Percentiles rank a stretch among this genome's conserved stretches.
These are phyloP conservation scores for Marasmius tenuissimus DNA, from an alignment of 1,284 basidiomycete genomes.

Conservation along the genomic window DNA sequence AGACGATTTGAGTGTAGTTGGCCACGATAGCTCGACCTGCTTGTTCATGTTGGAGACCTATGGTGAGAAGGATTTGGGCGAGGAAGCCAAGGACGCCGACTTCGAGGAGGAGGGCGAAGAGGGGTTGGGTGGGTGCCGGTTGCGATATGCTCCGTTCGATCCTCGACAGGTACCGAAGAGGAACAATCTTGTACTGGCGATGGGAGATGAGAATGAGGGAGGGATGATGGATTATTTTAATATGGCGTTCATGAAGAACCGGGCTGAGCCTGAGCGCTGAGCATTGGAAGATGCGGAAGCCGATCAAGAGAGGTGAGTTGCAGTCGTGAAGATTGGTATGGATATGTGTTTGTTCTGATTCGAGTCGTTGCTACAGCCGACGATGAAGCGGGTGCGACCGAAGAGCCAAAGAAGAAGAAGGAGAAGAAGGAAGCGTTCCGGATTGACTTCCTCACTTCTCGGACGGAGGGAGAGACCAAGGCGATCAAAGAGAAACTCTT, in stretches of 20 bases:
- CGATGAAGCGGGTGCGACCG: slow-evolving; percentile 46
- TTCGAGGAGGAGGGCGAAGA: not conserved
- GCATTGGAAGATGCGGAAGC: slow-evolving; percentile 92
- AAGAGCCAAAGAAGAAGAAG: slow-evolving; percentile 47
- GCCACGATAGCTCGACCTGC: slow-evolving; percentile 62
- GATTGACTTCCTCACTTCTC: slow-evolving; percentile 80
- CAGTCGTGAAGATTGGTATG: too few relatives aligned
- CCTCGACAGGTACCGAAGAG: slow-evolving; percentile 71
- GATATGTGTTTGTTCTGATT: too few relatives aligned
- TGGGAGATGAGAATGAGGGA: slow-evolving; percentile 67
- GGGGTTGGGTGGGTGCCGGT: slow-evolving; percentile 22
- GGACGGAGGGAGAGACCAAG: slow-evolving; percentile 62
- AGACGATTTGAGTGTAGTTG: slow-evolving; percentile 67
- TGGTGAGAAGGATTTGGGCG: slow-evolving; percentile 45
- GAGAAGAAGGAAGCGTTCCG: slow-evolving; percentile 87
- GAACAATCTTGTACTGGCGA: slow-evolving; percentile 81
- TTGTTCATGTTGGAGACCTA: slow-evolving; percentile 67
- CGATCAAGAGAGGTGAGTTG: slow-evolving; percentile 69
- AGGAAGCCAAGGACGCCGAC: not conserved
- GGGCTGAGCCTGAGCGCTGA: slow-evolving; percentile 99
- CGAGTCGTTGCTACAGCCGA: too few relatives aligned
- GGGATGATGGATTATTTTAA: slow-evolving; percentile 95
- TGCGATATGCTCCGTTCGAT: slow-evolving; percentile 74
- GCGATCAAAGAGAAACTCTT: slow-evolving; percentile 80
- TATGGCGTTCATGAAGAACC: slow-evolving; percentile 86